A percentile compares a stretch with the other conserved stretches of the same genome.
These are phyloP conservation scores for Hymenoscyphus fructigenus DNA, from an alignment of 2,329 filamentous ascomycete genomes.

Conservation along the genomic window DNA sequence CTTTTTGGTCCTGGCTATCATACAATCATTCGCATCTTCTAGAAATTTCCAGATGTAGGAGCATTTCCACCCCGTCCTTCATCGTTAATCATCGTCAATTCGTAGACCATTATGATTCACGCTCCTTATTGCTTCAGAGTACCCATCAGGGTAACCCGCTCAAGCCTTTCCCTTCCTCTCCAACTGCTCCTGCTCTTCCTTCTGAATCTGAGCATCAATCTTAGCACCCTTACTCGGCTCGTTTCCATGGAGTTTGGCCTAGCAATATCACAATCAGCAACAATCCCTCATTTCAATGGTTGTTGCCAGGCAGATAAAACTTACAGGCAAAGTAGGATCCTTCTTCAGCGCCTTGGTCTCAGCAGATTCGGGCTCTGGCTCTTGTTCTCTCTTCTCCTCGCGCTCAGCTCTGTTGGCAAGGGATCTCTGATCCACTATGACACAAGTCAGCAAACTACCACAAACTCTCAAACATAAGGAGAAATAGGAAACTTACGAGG, in stretches of 20 bases:
- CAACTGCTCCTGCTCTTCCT: conserved; percentile 66
- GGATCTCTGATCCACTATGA: conserved; percentile 65
- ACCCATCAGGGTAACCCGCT: conserved; percentile 5
- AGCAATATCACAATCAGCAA: neutral
- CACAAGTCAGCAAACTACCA: neutral
- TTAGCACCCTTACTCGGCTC: conserved; percentile 71
- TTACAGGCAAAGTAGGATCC: conserved; percentile 60
- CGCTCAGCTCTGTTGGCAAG: conserved; percentile 70
- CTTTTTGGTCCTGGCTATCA: neutral
- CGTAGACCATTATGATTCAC: neutral
- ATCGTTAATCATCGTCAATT: no score
- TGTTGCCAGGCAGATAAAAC: no score
- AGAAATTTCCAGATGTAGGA: neutral
- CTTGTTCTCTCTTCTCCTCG: conserved; percentile 53
- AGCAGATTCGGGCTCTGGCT: conserved; percentile 43
- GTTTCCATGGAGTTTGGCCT: conserved; percentile 65
- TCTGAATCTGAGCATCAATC: conserved; percentile 66
- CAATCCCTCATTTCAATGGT: no score
- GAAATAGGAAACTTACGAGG: conserved; percentile 57
- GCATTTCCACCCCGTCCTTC: neutral
- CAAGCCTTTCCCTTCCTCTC: conserved; percentile 56
- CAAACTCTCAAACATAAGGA: neutral
- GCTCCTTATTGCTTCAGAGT: neutral
- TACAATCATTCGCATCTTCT: neutral
- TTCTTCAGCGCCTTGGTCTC: conserved; percentile 32